Evolutionary conservation across 495 filamentous ascomycete genomes (phyloP), one percentile per base, ranked within the genome.

Genomic region (Penicillium goetzii): DNA sequence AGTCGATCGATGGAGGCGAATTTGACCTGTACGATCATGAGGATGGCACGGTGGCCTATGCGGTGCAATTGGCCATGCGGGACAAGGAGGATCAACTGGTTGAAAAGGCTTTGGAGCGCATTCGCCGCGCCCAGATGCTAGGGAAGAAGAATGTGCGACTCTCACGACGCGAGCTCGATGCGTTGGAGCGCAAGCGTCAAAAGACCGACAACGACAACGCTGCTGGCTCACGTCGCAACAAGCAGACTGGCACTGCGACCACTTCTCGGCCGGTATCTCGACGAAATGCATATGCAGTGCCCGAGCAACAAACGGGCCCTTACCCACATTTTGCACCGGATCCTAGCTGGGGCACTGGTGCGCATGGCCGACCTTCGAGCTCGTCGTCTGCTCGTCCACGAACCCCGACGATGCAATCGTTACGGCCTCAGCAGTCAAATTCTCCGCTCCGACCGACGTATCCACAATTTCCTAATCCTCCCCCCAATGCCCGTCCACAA

Each of bases 141-240:
- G 92, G 92, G 43, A 89, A 87, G 74, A 81, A 78, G 40, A 91
- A 93, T 52, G 91, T 96, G 30, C 89, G 87, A 65, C 78, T 96
- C 57, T 89, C 84, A 58, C 84, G 88, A 65, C 83, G 86, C 32
- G 92, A 95, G 71, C 74, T 92, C 63, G 89, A 89, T 41, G 92
- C 92, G 36, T 76, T 93, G 53, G 88, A 93, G 71, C 85, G 89
- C 52, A 85, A 86, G 72, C 83, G 88, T 57, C 76, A 85, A 68
- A 80, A 86, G 61, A 80, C 79, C 23, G 77, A 79, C 47, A 75
- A 78, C 52, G 53, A 43, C 58, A 70, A 66, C 19, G 68, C 61
- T 47, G 25, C 68, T 32, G 58, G 62, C 32, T 33, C 52, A 11
- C 32, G 52, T 14, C 71, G 73, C 47, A 43, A 41, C 26, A 64